phyloP scores from a whole-genome alignment of 164 flowering plant species.

The Kingdonia uniflora region DNA sequence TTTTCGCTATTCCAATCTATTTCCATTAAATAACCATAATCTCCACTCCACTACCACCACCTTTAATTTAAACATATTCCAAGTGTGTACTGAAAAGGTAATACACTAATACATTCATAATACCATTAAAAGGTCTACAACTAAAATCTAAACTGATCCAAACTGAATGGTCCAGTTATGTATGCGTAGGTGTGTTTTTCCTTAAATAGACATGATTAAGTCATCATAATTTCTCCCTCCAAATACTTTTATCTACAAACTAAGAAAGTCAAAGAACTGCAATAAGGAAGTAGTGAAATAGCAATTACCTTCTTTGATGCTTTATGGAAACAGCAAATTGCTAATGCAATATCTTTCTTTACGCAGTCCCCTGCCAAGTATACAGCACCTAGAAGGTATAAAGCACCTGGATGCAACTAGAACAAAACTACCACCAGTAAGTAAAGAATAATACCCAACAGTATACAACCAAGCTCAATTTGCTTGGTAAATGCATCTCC shows the following conservation, averaged over 20 bases:
- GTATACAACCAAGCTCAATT: neutral
- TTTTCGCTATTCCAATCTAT: too few relatives aligned
- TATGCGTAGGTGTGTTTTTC: too few relatives aligned
- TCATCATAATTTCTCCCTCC: neutral
- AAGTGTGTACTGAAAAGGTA: too few relatives aligned
- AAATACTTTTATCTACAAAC: neutral
- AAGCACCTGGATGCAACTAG: constrained; percentile 94
- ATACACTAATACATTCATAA: too few relatives aligned
- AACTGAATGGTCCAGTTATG: too few relatives aligned
- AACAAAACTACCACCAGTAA: constrained; percentile 19
- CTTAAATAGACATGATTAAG: too few relatives aligned
- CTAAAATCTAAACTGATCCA: too few relatives aligned
- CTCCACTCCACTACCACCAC: too few relatives aligned
- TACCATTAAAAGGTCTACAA: too few relatives aligned
- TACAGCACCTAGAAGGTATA: constrained; percentile 80
- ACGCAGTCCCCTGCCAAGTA: constrained; percentile 91
- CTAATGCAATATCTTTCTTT: constrained; percentile 64
- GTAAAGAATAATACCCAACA: neutral
- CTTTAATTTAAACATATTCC: too few relatives aligned
- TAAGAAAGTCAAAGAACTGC: neutral
- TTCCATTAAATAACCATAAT: too few relatives aligned
- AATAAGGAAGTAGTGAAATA: neutral
- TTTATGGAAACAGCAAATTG: constrained; percentile 93
- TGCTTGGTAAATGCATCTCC: neutral
- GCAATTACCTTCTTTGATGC: constrained; percentile 82